Evolutionary conservation across 1,284 basidiomycete genomes (phyloP).

Genomic region (Ganoderma sinense): DNA sequence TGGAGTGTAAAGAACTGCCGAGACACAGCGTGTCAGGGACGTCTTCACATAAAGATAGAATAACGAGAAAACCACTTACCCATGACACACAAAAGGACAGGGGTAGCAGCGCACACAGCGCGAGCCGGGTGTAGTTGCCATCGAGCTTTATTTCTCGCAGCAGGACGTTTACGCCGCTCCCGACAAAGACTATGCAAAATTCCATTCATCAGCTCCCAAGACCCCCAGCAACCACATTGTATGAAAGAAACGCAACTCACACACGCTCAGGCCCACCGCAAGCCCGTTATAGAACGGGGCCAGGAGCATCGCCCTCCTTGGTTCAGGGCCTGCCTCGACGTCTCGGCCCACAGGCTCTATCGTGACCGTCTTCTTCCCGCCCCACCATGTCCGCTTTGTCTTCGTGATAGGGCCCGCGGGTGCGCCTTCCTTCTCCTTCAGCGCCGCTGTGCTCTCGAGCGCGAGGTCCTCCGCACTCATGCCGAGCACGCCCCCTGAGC

Average conservation of each 20-base stretch:
- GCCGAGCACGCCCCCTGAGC: conserved; percentile 29
- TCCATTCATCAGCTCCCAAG: conserved; percentile 4
- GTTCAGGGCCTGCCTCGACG: conserved; percentile 40
- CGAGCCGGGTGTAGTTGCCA: conserved; percentile 51
- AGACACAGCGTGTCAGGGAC: conserved; percentile 22
- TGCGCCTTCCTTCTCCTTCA: conserved; percentile 44
- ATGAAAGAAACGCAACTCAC: conserved; percentile 32
- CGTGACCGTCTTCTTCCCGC: conserved; percentile 42
- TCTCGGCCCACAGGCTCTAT: conserved; percentile 34
- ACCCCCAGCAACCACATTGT: background rate
- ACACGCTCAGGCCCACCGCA: conserved; percentile 47
- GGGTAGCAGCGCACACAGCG: conserved; percentile 49
- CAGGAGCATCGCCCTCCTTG: conserved; percentile 48
- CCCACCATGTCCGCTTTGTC: conserved; percentile 46
- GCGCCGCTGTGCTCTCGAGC: conserved; percentile 16
- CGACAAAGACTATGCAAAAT: conserved; percentile 44
- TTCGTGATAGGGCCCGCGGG: conserved; percentile 31
- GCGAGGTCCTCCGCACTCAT: conserved; percentile 36
- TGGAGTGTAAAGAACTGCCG: conserved; percentile 44
- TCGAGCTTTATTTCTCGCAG: conserved; percentile 56
- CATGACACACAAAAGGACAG: conserved; percentile 53
- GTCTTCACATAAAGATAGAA: background rate
- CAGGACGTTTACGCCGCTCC: conserved; percentile 49
- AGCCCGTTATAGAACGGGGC: conserved; percentile 57
- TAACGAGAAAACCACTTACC: conserved; percentile 28